phyloP scores from a whole-genome alignment of 78 protist species.

The Polysphondylium violaceum region DNA sequence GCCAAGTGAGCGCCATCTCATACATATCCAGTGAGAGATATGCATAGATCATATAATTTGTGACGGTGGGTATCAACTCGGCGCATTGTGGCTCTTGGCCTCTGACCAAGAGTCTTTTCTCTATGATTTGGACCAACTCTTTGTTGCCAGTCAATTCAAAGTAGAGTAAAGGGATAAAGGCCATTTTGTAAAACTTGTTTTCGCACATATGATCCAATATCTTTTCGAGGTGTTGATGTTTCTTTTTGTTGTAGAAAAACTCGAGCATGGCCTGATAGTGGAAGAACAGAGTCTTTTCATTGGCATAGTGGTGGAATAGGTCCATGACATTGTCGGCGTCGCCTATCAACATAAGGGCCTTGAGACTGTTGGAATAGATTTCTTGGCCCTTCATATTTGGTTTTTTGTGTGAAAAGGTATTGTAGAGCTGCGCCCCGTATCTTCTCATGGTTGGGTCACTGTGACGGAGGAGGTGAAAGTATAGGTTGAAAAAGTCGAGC shows the following conservation, averaged over 20 bases:
- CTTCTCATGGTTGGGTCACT: no score
- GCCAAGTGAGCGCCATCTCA: constrained; percentile 9
- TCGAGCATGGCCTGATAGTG: not conserved
- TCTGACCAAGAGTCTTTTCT: not conserved
- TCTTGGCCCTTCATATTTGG: no score
- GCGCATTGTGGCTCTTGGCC: not conserved
- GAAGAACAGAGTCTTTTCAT: not conserved
- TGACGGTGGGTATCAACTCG: no score
- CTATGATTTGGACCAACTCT: not conserved
- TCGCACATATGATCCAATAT: constrained; percentile 5
- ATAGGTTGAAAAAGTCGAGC: no score
- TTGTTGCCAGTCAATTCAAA: not conserved
- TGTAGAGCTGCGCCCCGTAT: no score
- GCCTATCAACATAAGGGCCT: not conserved
- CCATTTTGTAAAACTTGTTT: not conserved
- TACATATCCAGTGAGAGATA: not conserved
- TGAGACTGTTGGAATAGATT: no score
- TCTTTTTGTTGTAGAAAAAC: no score
- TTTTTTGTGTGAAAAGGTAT: no score
- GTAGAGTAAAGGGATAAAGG: not conserved
- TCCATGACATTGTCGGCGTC: not conserved
- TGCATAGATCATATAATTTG: not conserved
- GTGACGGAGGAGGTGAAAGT: no score
- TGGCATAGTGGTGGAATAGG: not conserved
- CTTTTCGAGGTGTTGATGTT: not conserved